Evolutionary conservation across 768 basidiomycete species (phyloP).

Genomic region (Hericium erinaceus): DNA sequence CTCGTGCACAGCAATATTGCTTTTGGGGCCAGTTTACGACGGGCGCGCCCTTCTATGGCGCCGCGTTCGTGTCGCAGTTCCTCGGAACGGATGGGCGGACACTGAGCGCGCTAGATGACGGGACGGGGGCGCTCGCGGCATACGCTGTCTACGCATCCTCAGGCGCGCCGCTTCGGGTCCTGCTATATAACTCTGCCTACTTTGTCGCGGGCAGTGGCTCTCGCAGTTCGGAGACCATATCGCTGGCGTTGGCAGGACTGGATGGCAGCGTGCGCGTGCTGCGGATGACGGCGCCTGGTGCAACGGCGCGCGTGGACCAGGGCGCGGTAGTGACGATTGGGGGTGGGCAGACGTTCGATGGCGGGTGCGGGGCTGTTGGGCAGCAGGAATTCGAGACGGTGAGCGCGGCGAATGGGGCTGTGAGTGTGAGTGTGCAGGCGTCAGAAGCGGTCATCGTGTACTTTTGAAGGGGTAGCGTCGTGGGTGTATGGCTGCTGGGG

Average conservation of each 20-base stretch:
- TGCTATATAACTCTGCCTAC: slow-evolving; percentile 29
- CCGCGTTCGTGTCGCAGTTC: slow-evolving; percentile 29
- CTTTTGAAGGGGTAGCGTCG: slow-evolving; percentile 10
- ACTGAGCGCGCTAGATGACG: slow-evolving; percentile 27
- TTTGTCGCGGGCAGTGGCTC: slow-evolving; percentile 22
- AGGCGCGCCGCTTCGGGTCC: slow-evolving; percentile 19
- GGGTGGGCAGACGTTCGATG: slow-evolving; percentile 22
- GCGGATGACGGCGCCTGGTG: slow-evolving; percentile 26
- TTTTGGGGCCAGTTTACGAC: slow-evolving; percentile 29
- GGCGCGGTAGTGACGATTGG: slow-evolving; percentile 27
- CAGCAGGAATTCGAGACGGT: slow-evolving; percentile 20
- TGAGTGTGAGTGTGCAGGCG: slow-evolving; percentile 24
- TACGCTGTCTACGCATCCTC: slow-evolving; percentile 24
- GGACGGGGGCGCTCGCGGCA: slow-evolving; percentile 19
- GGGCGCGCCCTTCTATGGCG: slow-evolving; percentile 29
- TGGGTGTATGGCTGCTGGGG: no score
- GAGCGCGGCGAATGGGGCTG: slow-evolving; percentile 13
- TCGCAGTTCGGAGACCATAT: slow-evolving; percentile 20
- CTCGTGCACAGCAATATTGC: slow-evolving; percentile 26
- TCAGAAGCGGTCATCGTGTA: slow-evolving; percentile 31
- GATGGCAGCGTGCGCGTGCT: slow-evolving; percentile 18
- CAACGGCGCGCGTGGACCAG: slow-evolving; percentile 24
- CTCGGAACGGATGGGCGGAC: slow-evolving; percentile 24
- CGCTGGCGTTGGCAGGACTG: slow-evolving; percentile 17
- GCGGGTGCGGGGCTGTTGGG: slow-evolving; percentile 19